Base-by-base conservation (phyloP, 805 yeast species). In the Kodamaea nitidulidarum region DNA sequence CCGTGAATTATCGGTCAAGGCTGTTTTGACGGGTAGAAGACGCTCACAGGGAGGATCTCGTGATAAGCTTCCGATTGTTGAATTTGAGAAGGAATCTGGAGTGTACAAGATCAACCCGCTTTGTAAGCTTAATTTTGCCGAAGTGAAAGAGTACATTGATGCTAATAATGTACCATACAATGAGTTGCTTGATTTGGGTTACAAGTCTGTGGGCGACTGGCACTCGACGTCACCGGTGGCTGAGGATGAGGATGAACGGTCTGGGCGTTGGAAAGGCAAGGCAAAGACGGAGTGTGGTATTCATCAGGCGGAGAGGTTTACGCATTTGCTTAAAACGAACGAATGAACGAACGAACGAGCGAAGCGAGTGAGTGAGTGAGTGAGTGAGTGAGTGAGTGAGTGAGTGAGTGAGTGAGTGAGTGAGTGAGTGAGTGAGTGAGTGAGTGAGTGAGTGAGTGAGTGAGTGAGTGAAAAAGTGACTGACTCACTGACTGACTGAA, bases 251-350 rank as follows among this genome's bases (percentile, higher is more conserved):
- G 97, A 91, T 55, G 98, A 91, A 60, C 76, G 98, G 48, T 79
- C 93, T n/a, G 98, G 98, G 1, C 76, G 98, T 54, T 91, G 98
- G 98, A 83, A 84, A 68, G 97, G 96, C 2, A 76, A 83, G 57
- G 73, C 79, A 8, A 91, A 91, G 67, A 88, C 96, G 0, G 98
- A 91, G 59, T 91, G 98, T 64, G 98, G 98, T 2, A 88, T 91
- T 39, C 98, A 91, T 55, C 84, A 82, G 51, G 77, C 90, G 1
- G 74, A 81, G 17, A 76, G 84, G 46, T 91, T 84, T 56, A 78
- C 84, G 0, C 71, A 84, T 53, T 84, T 63, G 50, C 56, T 81
- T n/a, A n/a, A n/a, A n/a, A n/a, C n/a, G n/a, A n/a, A n/a, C n/a
- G n/a, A n/a, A n/a, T n/a, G n/a, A n/a, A n/a, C n/a, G n/a, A n/a